A percentile compares a stretch with the other conserved stretches of the same genome.
Conservation (phyloP, 768 basidiomycete genomes). For the Daedalea quercina region DNA sequence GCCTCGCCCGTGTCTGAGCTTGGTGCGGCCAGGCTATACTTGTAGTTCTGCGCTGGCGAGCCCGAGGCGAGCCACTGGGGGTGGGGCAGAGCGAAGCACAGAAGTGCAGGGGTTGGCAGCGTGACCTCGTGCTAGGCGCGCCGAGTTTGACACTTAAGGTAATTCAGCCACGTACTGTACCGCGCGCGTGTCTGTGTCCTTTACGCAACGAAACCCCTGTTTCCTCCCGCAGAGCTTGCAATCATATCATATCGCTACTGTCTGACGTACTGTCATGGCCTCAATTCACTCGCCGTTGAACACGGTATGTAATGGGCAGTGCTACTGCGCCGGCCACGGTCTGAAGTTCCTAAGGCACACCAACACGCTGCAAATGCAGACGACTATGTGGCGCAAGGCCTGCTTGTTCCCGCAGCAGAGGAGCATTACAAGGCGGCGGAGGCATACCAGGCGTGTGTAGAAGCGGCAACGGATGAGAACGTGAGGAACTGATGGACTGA, state of each 20-base stretch:
- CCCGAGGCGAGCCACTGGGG: no score
- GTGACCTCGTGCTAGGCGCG: neutral
- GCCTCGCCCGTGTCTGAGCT: neutral
- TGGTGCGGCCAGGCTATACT: no score
- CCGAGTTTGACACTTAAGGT: neutral
- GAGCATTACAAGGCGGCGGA: conserved; percentile 74
- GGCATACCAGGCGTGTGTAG: conserved; percentile 65
- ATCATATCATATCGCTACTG: neutral
- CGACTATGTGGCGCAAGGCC: conserved; percentile 57
- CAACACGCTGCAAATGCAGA: conserved; percentile 79
- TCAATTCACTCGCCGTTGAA: conserved; percentile 14
- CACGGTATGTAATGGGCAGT: conserved; percentile 7
- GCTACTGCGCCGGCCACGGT: neutral
- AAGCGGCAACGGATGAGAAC: conserved; percentile 67
- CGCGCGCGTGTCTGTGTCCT: neutral
- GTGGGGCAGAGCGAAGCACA: neutral
- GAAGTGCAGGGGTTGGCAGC: neutral
- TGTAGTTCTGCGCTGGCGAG: no score
- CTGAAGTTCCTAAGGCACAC: conserved; percentile 50
- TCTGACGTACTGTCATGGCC: conserved; percentile 8
- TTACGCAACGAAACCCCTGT: neutral
- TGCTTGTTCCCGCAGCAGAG: conserved; percentile 65
- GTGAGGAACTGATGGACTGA: conserved; percentile 31
- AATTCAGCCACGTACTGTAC: neutral
- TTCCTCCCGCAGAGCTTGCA: neutral